Conservation (phyloP, 2,329 filamentous ascomycete species). For the Pseudodiploospora longispora region DNA sequence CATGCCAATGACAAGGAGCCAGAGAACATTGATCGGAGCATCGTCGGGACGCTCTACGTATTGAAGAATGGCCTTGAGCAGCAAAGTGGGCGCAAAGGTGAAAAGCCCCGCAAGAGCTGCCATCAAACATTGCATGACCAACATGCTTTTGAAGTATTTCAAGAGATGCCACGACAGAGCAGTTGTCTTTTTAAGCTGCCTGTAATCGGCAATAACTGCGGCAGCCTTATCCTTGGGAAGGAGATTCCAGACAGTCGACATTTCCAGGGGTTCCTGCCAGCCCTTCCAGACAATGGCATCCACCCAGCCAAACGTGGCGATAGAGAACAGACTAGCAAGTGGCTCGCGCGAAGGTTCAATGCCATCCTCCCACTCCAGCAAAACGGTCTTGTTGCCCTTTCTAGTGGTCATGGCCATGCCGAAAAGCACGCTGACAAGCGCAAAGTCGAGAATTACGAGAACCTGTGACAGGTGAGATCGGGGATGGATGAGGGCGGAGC, state of each 20-base stretch:
- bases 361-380: slow-evolving; percentile 81
- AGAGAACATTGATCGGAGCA: slow-evolving; percentile 78
- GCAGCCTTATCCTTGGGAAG: slow-evolving; percentile 81
- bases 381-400: slow-evolving; percentile 83
- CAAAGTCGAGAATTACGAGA: slow-evolving; percentile 67
- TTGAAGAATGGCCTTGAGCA: slow-evolving; percentile 84
- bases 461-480: slow-evolving; percentile 52
- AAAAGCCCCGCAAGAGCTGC: slow-evolving; percentile 73
- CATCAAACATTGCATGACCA: slow-evolving; percentile 73
- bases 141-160: slow-evolving; percentile 70
- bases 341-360: slow-evolving; percentile 83
- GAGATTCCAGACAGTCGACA: slow-evolving; percentile 87
- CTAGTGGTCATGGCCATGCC: slow-evolving; percentile 71
- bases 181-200: slow-evolving; percentile 74
- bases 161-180: slow-evolving; percentile 72
- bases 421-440: slow-evolving; percentile 64
- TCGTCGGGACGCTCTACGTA: slow-evolving; percentile 78
- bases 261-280: slow-evolving; percentile 74
- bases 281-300: slow-evolving; percentile 84
- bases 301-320: slow-evolving; percentile 84
- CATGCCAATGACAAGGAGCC: slow-evolving; percentile 89
- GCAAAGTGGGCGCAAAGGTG: slow-evolving; percentile 83
- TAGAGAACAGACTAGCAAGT: slow-evolving; percentile 77
- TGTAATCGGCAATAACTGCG: slow-evolving; percentile 70
- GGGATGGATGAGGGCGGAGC: slow-evolving; percentile 76